These are phyloP conservation scores for Amniculicola lignicola DNA, from an alignment of 495 filamentous ascomycete species.

Conservation along the genomic window DNA sequence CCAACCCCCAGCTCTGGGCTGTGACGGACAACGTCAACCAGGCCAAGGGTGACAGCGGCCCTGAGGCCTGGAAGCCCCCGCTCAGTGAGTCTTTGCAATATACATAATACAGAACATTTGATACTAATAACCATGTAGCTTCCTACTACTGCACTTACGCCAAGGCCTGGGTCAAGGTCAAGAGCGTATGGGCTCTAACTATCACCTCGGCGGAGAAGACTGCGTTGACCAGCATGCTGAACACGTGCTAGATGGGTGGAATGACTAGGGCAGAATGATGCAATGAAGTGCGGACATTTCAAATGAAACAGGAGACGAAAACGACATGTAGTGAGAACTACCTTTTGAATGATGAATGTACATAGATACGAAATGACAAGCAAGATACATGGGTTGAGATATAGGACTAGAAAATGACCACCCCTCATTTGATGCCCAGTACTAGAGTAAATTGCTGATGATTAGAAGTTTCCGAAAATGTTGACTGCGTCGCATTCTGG, in stretches of 20 bases:
- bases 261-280: too few species aligned
- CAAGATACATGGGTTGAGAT: too few species aligned
- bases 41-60: constrained; percentile 63
- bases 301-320: too few species aligned
- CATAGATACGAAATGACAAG: too few species aligned
- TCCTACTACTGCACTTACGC: constrained; percentile 76
- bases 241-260: constrained; percentile 60
- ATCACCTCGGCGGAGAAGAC: constrained; percentile 61
- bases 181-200: constrained; percentile 58
- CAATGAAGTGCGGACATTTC: too few species aligned
- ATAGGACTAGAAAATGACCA: too few species aligned
- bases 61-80: constrained; percentile 72
- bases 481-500: too few species aligned
- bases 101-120: not conserved
- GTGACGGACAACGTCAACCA: constrained; percentile 74
- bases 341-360: too few species aligned
- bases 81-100: constrained; percentile 43
- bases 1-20: constrained; percentile 65
- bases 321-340: too few species aligned
- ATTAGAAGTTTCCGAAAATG: too few species aligned
- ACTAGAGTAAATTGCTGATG: too few species aligned
- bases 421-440: too few species aligned
- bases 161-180: constrained; percentile 66
- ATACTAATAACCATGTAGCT: constrained; percentile 30
- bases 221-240: constrained; percentile 62